Base-by-base conservation (phyloP, 1,284 basidiomycete species). In the Austropuccinia psidii region DNA sequence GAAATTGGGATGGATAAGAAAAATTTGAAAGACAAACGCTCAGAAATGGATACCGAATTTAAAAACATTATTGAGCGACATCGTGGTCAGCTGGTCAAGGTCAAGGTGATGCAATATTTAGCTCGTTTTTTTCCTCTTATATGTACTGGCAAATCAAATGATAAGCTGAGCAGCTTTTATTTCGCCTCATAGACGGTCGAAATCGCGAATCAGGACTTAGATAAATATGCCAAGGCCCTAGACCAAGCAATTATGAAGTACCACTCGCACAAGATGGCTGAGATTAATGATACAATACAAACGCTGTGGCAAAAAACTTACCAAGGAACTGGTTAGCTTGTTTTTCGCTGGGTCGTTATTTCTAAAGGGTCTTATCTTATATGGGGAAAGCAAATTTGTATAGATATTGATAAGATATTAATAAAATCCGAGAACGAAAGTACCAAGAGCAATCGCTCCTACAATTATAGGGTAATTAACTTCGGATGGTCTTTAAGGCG, bases 221-320 rank as follows among this genome's bases (percentile, higher is more conserved):
- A 98, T 82, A 98, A 98, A 83, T 98, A 98, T 76, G 90, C 88
- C 7, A 98, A 97, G 81, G 96, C 93, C 0, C 82, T 97, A 55
- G 93, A 97, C 83, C 91, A 90, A 94, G 95, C 93, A 54, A 98
- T 98, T 82, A 93, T 98, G 90, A 91, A 91, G 81, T 99, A 96
- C 79, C 96, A 99, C 79, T 84, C 89, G n/a, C 85, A 97, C 79
- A 99, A 99, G 83, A 98, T 99, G 96, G 92, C 93, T 81, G 96
- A 99, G 84, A 94, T 99, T 79, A 99, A 99, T 79, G 92, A 95
- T 78, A 93, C 88, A 27, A 96, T 96, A 87, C 88, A 89, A 73
- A 90, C 93, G 79, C 82, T 98, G 1, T 99, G 96, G 96, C 94
- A 92, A 80, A 95, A 94, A 84, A 98, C 95, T 0, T 98, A 99